Evolutionary conservation across 768 basidiomycete species (phyloP).

Genomic region (Panellus pusillus): DNA sequence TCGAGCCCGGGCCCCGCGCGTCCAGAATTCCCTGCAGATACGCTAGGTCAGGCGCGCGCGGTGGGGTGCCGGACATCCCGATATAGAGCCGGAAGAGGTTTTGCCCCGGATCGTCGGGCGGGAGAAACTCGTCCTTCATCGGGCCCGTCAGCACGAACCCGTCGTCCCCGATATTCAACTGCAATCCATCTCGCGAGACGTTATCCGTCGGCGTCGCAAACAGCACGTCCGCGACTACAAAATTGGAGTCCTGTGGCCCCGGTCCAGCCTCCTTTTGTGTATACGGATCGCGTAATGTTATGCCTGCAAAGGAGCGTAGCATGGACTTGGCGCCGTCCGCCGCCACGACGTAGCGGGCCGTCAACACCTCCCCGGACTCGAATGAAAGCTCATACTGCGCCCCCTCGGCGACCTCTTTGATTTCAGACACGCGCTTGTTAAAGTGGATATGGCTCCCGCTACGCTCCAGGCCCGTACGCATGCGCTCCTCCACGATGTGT

Average conservation of each 20-base stretch:
- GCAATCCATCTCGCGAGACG: background rate
- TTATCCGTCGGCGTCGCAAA: background rate
- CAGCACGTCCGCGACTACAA: background rate
- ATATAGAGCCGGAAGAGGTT: slow-evolving; percentile 12
- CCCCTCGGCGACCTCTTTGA: slow-evolving; percentile 30
- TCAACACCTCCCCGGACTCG: slow-evolving; percentile 35
- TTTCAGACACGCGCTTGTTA: slow-evolving; percentile 30
- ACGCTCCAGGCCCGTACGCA: slow-evolving; percentile 30
- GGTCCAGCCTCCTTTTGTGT: background rate
- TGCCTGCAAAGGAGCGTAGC: slow-evolving; percentile 24
- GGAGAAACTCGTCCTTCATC: background rate
- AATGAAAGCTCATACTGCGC: slow-evolving; percentile 22
- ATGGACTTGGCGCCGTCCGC: slow-evolving; percentile 42
- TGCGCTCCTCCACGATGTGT: slow-evolving; percentile 35
- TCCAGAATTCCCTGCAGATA: slow-evolving; percentile 14
- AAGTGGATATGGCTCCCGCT: slow-evolving; percentile 31
- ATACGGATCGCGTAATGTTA: background rate
- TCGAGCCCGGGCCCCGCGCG: slow-evolving; percentile 9
- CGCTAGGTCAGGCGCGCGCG: slow-evolving; percentile 3
- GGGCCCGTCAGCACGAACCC: slow-evolving; percentile 11
- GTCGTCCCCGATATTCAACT: slow-evolving; percentile 8
- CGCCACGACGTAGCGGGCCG: slow-evolving; percentile 40
- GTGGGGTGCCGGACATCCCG: slow-evolving; percentile 11
- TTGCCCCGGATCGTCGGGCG: too few relatives aligned
- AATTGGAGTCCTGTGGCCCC: background rate